Percentiles rank a stretch among this genome's conserved stretches.
Conservation (phyloP, 2,329 filamentous ascomycete species). For the Hymenoscyphus repandus region DNA sequence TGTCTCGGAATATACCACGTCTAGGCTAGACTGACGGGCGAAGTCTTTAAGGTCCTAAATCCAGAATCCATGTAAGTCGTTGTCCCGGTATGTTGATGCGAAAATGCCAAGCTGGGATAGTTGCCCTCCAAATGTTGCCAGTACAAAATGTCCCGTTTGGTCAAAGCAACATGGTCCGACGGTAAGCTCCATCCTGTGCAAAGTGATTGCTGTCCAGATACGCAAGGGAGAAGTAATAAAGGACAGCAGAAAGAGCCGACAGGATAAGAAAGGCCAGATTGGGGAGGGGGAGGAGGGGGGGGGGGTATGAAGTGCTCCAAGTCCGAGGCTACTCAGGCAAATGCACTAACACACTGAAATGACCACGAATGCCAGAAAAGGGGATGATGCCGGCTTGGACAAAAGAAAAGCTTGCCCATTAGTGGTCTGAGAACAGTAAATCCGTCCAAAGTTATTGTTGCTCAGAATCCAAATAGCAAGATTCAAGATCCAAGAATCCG, state of each 20-base stretch:
- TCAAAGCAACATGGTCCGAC: constrained; percentile 27
- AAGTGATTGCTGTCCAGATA: constrained; percentile 26
- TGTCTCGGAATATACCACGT: constrained; percentile 97
- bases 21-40: constrained; percentile 90
- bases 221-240: constrained; percentile 24
- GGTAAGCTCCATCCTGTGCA: constrained; percentile 22
- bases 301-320: constrained; percentile 22
- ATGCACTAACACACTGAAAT: constrained; percentile 32
- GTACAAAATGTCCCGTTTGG: constrained; percentile 22
- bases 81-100: constrained; percentile 30
- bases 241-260: constrained; percentile 30
- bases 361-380: constrained; percentile 21
- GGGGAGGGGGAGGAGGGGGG: too few species aligned
- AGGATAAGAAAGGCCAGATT: constrained; percentile 30
- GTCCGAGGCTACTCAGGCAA: constrained; percentile 30
- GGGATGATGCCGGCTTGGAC: constrained; percentile 29
- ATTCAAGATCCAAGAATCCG: constrained; percentile 35
- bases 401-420: constrained; percentile 22
- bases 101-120: constrained; percentile 26
- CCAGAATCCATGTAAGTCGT: constrained; percentile 76
- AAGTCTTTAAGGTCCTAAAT: constrained; percentile 99
- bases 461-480: constrained; percentile 33
- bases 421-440: constrained; percentile 25
- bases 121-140: constrained; percentile 28
- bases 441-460: constrained; percentile 27